phyloP scores from a whole-genome alignment of 176 grass and related monocot species.

The Cenchrus purpureus region DNA sequence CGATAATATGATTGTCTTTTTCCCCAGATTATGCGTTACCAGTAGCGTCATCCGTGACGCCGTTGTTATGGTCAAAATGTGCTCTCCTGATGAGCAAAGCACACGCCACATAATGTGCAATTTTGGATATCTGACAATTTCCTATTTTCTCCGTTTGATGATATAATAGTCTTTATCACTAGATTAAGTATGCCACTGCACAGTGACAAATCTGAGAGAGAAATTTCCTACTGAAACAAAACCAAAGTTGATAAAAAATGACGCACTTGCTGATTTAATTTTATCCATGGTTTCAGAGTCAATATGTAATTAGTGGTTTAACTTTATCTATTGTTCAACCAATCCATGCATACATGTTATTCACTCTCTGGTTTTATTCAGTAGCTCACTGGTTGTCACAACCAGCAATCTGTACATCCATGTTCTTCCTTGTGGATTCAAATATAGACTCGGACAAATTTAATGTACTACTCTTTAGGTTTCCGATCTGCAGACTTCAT shows the following conservation, averaged over 20 bases:
- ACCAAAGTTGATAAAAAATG: background rate
- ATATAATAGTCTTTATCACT: background rate
- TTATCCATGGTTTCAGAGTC: constrained; percentile 4
- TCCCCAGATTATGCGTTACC: constrained; percentile 7
- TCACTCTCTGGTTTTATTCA: constrained; percentile 22
- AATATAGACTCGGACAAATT: constrained; percentile 9
- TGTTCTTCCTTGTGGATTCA: constrained; percentile 19
- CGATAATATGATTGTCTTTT: background rate
- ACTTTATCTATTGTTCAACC: constrained; percentile 3
- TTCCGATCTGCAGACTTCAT: constrained; percentile 40
- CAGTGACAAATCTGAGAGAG: background rate
- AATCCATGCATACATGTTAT: background rate
- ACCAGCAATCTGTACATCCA: background rate
- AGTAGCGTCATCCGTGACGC: background rate
- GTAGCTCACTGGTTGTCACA: background rate
- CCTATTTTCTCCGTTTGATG: background rate
- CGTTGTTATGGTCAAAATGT: background rate
- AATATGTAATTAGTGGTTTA: background rate
- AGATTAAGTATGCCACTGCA: background rate
- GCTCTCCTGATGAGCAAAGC: background rate
- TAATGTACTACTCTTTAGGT: constrained; percentile 42
- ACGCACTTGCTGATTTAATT: background rate
- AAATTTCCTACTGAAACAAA: background rate
- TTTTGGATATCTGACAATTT: background rate
- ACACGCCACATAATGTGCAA: background rate